phyloP scores from a whole-genome alignment of 2,329 filamentous ascomycete genomes.

The Pseudophaeomoniella oleicola region DNA sequence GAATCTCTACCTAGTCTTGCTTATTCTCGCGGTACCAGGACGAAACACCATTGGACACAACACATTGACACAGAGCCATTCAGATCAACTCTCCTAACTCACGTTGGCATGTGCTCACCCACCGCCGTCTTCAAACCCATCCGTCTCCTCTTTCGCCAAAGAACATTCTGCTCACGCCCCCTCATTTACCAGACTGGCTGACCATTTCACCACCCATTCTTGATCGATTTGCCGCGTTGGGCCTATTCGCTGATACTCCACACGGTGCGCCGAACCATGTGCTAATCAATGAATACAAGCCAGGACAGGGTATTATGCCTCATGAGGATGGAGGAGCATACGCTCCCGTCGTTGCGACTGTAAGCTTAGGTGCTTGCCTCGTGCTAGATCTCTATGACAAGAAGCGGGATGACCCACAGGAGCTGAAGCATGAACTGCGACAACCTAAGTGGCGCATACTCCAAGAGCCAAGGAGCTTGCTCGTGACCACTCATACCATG shows the following conservation, averaged over 20 bases:
- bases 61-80: too few species aligned
- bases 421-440: slow-evolving; percentile 9
- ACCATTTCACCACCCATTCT: slow-evolving; percentile 46
- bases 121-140: slow-evolving; percentile 80
- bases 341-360: slow-evolving; percentile 73
- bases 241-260: slow-evolving; percentile 48
- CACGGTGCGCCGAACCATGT: slow-evolving; percentile 77
- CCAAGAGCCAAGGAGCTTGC: slow-evolving; percentile 66
- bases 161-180: slow-evolving; percentile 58
- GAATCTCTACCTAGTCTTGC: slow-evolving; percentile 2
- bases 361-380: slow-evolving; percentile 65
- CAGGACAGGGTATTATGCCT: slow-evolving; percentile 88
- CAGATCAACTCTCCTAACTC: slow-evolving; percentile 50
- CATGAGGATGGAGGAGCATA: slow-evolving; percentile 91
- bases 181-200: slow-evolving; percentile 62
- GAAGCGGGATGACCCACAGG: slow-evolving; percentile 14
- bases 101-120: slow-evolving; percentile 76
- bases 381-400: slow-evolving; percentile 64
- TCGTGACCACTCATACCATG: slow-evolving; percentile 39
- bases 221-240: slow-evolving; percentile 33
- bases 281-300: slow-evolving; percentile 79
- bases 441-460: slow-evolving; percentile 44
- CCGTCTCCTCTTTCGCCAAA: slow-evolving; percentile 58
- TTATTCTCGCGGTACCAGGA: not conserved
- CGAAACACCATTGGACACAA: too few species aligned